Evolutionary conservation across 2,329 filamentous ascomycete genomes (phyloP).

Genomic region (Sarocladiaceae sp.): DNA sequence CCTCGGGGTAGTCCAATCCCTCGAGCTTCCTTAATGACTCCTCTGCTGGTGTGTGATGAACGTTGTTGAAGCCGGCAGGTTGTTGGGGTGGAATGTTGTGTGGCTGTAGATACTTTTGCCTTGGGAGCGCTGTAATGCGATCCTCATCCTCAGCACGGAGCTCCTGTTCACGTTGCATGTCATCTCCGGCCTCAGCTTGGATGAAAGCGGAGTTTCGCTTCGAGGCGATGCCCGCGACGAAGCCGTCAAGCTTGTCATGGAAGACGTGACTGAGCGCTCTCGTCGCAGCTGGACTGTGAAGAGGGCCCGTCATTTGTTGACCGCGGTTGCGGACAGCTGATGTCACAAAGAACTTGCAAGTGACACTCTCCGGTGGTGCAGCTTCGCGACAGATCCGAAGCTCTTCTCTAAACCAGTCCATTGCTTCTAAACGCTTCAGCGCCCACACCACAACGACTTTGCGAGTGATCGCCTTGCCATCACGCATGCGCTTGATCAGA

Average conservation of each 20-base stretch:
- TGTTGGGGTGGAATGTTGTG: conserved; percentile 27
- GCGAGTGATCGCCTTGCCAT: conserved; percentile 87
- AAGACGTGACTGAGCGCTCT: conserved; percentile 68
- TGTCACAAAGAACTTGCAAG: conserved; percentile 93
- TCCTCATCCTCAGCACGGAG: conserved; percentile 79
- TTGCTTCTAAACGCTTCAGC: conserved; percentile 80
- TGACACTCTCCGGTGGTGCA: conserved; percentile 80
- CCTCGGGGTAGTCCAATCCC: conserved; percentile 39
- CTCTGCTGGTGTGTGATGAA: conserved; percentile 24
- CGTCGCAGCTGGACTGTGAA: conserved; percentile 14
- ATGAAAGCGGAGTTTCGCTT: conserved; percentile 84
- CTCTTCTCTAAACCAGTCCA: conserved; percentile 98
- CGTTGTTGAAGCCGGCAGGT: not conserved
- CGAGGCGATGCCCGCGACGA: conserved; percentile 78
- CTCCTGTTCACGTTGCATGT: conserved; percentile 71
- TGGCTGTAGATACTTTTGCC: conserved; percentile 56
- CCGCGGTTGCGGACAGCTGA: conserved; percentile 44
- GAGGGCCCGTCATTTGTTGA: conserved; percentile 39
- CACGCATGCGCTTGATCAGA: conserved; percentile 93
- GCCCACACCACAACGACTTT: conserved; percentile 93
- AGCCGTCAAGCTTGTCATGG: conserved; percentile 81
- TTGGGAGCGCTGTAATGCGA: conserved; percentile 73
- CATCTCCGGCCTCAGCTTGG: conserved; percentile 71
- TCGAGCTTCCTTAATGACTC: conserved; percentile 45
- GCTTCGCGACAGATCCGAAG: conserved; percentile 84